These are phyloP conservation scores for Talaromyces marneffei DNA, from an alignment of 2,329 filamentous ascomycete genomes.

Conservation along the genomic window DNA sequence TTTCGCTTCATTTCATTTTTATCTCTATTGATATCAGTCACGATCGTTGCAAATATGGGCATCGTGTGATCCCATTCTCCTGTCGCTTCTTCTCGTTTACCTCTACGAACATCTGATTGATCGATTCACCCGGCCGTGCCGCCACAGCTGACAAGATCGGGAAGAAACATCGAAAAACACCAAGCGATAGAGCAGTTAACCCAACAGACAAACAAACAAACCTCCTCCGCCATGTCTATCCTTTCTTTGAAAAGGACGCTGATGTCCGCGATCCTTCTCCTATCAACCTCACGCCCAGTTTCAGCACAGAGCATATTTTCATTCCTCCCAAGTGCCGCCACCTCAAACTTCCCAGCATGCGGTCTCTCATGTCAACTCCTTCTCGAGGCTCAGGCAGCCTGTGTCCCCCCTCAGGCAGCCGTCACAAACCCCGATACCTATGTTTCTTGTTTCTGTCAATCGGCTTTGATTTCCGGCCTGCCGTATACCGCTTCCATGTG, in stretches of 20 bases:
- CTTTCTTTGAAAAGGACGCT: conserved; percentile 4
- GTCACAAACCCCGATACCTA: conserved; percentile 50
- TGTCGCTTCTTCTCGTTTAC: background rate
- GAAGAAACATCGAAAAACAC: background rate
- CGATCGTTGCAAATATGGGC: conserved; percentile 6
- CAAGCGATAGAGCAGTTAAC: background rate
- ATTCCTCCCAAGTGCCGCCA: conserved; percentile 34
- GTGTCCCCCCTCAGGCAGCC: conserved; percentile 55
- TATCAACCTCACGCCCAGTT: background rate
- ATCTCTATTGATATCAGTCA: background rate
- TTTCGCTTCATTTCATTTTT: conserved; percentile 1
- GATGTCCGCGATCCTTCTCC: background rate
- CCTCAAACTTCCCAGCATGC: conserved; percentile 55
- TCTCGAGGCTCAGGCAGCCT: conserved; percentile 65
- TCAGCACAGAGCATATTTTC: conserved; percentile 18
- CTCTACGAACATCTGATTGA: background rate
- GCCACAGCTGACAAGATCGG: background rate
- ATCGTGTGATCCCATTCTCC: conserved; percentile 4
- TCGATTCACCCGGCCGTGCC: background rate
- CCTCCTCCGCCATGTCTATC: background rate
- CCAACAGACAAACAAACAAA: background rate
- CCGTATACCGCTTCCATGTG: conserved; percentile 56
- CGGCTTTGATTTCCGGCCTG: conserved; percentile 54
- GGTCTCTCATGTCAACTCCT: conserved; percentile 55
- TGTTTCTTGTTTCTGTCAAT: conserved; percentile 68